Conservation (phyloP, 257 asterid species). For the Echites panduratus region DNA sequence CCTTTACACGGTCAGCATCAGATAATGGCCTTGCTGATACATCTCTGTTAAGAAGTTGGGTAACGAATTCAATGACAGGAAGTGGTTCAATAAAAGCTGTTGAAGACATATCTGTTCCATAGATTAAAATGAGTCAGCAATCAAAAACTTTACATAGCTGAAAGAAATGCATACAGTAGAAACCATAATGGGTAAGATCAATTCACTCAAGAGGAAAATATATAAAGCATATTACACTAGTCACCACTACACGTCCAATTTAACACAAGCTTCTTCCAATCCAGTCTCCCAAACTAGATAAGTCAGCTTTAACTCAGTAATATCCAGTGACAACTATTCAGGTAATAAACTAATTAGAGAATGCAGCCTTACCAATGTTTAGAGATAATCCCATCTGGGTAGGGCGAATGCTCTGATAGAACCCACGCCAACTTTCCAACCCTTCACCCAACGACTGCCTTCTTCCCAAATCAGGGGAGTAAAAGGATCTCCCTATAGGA, state of each 20-base stretch:
- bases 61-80: slow-evolving; percentile 76
- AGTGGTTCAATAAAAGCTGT: slow-evolving; percentile 97
- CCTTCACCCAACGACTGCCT: slow-evolving; percentile 93
- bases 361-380: slow-evolving; percentile 46
- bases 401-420: slow-evolving; percentile 95
- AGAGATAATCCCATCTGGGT: slow-evolving; percentile 96
- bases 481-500: slow-evolving; percentile 85
- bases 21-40: slow-evolving; percentile 67
- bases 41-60: slow-evolving; percentile 80
- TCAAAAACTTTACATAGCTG: not conserved
- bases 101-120: slow-evolving; percentile 83
- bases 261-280: not conserved
- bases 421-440: slow-evolving; percentile 95
- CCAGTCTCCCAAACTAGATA: not conserved
- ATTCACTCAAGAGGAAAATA: not conserved
- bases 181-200: not conserved
- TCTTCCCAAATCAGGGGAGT: slow-evolving; percentile 68
- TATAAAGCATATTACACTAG: not conserved
- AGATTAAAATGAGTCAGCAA: not conserved
- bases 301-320: not conserved
- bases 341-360: not conserved
- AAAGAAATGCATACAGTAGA: not conserved
- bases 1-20: slow-evolving; percentile 97
- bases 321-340: not conserved
- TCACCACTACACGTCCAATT: not conserved